These are phyloP conservation scores for Phytophthora cryptogea DNA, from an alignment of 352 stramenopile genomes.

Conservation along the genomic window DNA sequence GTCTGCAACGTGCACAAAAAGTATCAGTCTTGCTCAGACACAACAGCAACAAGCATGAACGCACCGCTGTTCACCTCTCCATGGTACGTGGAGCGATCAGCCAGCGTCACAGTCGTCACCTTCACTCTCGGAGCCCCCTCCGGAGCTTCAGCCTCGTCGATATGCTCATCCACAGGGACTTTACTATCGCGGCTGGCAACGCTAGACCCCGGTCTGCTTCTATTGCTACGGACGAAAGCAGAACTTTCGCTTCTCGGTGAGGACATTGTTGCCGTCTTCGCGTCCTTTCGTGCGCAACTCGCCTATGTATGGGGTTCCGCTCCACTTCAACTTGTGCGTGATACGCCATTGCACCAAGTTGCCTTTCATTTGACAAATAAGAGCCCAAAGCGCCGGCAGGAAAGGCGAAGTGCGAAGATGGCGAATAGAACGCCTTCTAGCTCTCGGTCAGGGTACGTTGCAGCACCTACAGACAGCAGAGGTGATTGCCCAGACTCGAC, in stretches of 20 bases:
- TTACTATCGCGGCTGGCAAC: slow-evolving; percentile 4
- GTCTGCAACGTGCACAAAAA: slow-evolving; percentile 19
- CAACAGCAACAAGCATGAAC: slow-evolving; percentile 2
- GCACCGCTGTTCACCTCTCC: slow-evolving; percentile 36
- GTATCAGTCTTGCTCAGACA: neutral
- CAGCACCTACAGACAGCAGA: neutral
- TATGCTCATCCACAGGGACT: neutral
- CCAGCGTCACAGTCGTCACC: slow-evolving; percentile 27
- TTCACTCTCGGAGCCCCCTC: slow-evolving; percentile 1
- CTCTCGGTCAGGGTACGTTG: slow-evolving; percentile 30
- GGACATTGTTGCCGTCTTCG: slow-evolving; percentile 18
- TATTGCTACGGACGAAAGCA: slow-evolving; percentile 10
- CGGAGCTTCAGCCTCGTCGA: neutral
- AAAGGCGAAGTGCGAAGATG: slow-evolving; percentile 13
- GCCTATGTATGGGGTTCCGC: slow-evolving; percentile 11
- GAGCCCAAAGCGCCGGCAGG: slow-evolving; percentile 24
- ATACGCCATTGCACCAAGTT: slow-evolving; percentile 38
- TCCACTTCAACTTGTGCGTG: slow-evolving; percentile 39
- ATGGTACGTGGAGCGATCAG: slow-evolving; percentile 36
- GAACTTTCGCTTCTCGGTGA: slow-evolving; percentile 4
- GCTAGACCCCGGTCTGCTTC: slow-evolving; percentile 29
- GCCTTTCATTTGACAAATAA: slow-evolving; percentile 40
- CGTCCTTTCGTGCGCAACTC: slow-evolving; percentile 27
- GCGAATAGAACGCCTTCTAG: slow-evolving; percentile 10
- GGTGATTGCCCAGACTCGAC: neutral